Percentiles rank a stretch among this genome's conserved stretches.
Conservation (phyloP, 164 flowering plant species). For the Chimonanthus praecox region DNA sequence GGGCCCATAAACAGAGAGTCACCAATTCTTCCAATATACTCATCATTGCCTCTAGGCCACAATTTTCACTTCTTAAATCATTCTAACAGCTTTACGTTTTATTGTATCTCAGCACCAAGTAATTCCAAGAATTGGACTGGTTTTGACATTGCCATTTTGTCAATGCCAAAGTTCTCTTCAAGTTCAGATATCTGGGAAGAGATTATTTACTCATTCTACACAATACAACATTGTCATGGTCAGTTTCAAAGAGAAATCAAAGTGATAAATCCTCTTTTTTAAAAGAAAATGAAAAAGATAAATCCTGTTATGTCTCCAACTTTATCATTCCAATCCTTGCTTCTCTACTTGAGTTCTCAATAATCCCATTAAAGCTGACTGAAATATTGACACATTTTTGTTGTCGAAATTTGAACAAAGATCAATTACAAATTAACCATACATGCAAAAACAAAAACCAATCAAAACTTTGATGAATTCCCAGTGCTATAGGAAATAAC, state of each 20-base stretch:
- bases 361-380: neutral
- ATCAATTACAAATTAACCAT: neutral
- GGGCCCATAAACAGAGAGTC: too few relatives aligned
- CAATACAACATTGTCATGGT: neutral
- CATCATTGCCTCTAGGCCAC: too few relatives aligned
- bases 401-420: neutral
- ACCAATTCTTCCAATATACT: too few relatives aligned
- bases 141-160: neutral
- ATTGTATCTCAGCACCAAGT: neutral
- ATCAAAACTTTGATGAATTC: neutral
- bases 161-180: neutral
- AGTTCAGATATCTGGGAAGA: neutral
- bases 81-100: neutral
- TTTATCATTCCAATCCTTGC: neutral
- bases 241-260: neutral
- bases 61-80: neutral
- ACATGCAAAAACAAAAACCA: neutral
- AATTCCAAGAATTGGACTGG: neutral
- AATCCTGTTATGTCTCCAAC: neutral
- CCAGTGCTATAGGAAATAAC: neutral
- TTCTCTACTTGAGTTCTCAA: neutral
- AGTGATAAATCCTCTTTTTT: neutral
- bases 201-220: neutral
- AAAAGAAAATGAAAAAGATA: too few relatives aligned
- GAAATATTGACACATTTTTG: too few relatives aligned